Conservation (phyloP, 2,329 filamentous ascomycete species). For the Fusarium buharicum region DNA sequence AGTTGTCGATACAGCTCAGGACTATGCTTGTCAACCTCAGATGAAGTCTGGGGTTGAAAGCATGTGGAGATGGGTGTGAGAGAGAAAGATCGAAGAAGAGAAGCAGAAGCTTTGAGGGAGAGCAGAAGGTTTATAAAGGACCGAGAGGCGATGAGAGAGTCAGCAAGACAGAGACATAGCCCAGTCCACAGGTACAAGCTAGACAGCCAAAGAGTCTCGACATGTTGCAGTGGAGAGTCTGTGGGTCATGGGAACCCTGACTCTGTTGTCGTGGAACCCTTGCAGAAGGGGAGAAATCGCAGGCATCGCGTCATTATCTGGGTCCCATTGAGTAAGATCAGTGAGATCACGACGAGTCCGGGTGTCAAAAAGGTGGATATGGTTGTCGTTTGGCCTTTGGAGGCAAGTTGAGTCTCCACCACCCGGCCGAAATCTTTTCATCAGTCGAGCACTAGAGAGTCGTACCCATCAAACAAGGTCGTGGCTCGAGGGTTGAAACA, state of each 20-base stretch:
- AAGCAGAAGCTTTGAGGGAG: constrained; percentile 22
- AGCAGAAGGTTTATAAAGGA: constrained; percentile 19
- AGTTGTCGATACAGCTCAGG: constrained; percentile 1
- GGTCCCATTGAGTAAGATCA: constrained; percentile 16
- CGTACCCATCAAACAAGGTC: constrained; percentile 36
- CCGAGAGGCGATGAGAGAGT: not conserved
- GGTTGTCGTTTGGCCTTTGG: constrained; percentile 12
- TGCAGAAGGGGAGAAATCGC: constrained; percentile 5
- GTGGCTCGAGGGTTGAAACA: constrained; percentile 20
- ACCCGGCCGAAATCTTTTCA: constrained; percentile 8
- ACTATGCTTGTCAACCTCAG: constrained; percentile 15
- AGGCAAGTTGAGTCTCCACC: constrained; percentile 28
- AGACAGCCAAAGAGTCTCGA: not conserved
- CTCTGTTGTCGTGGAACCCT: constrained; percentile 16
- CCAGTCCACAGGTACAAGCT: constrained; percentile 6
- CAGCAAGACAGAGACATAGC: not conserved
- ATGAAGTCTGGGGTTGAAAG: constrained; percentile 16
- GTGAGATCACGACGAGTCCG: constrained; percentile 14
- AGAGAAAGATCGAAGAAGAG: not conserved
- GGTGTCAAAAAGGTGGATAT: constrained; percentile 29
- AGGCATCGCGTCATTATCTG: constrained; percentile 34
- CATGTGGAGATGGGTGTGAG: constrained; percentile 13
- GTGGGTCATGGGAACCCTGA: constrained; percentile 20
- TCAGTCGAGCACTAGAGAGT: constrained; percentile 6
- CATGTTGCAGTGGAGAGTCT: constrained; percentile 13